phyloP scores from a whole-genome alignment of 2,329 filamentous ascomycete genomes.

The Cladosporium sp. region DNA sequence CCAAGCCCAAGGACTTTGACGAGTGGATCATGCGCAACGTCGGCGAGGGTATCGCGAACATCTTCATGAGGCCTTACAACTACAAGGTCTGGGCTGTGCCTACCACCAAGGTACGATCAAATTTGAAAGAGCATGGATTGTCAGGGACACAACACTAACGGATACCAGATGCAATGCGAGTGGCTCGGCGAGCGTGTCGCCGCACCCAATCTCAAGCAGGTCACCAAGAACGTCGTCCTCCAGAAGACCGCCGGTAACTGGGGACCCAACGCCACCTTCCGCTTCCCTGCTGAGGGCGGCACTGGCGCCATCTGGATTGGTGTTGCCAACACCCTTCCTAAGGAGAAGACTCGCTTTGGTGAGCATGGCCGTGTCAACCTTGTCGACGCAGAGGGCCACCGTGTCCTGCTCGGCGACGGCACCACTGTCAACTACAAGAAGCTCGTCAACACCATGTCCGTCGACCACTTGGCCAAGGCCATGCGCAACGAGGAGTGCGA shows the following conservation, averaged over 20 bases:
- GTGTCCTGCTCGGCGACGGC: conserved; percentile 76
- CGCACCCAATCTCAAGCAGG: conserved; percentile 88
- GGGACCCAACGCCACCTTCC: conserved; percentile 97
- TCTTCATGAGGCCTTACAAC: conserved; percentile 99
- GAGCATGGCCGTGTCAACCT: conserved; percentile 78
- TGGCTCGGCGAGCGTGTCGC: conserved; percentile 99
- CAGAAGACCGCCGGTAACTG: conserved; percentile 95
- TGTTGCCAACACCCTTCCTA: conserved; percentile 85
- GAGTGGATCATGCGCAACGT: conserved; percentile 96
- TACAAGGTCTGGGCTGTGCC: conserved; percentile 99
- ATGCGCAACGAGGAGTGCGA: conserved; percentile 86
- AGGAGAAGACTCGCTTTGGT: conserved; percentile 88
- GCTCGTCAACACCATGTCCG: conserved; percentile 92
- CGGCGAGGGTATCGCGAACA: conserved; percentile 81
- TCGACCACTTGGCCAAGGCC: conserved; percentile 79
- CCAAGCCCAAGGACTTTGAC: conserved; percentile 94
- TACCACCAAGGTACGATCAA: conserved; percentile 74
- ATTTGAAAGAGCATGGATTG: neutral
- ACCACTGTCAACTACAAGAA: conserved; percentile 87
- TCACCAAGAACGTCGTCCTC: conserved; percentile 90
- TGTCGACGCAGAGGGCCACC: conserved; percentile 81
- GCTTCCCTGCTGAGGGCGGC: conserved; percentile 91
- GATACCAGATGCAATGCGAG: conserved; percentile 85
- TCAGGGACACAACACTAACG: conserved; percentile 16
- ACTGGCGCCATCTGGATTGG: conserved; percentile 99